Conservation (phyloP, 2,329 filamentous ascomycete genomes). For the Akanthomyces lecanii region DNA sequence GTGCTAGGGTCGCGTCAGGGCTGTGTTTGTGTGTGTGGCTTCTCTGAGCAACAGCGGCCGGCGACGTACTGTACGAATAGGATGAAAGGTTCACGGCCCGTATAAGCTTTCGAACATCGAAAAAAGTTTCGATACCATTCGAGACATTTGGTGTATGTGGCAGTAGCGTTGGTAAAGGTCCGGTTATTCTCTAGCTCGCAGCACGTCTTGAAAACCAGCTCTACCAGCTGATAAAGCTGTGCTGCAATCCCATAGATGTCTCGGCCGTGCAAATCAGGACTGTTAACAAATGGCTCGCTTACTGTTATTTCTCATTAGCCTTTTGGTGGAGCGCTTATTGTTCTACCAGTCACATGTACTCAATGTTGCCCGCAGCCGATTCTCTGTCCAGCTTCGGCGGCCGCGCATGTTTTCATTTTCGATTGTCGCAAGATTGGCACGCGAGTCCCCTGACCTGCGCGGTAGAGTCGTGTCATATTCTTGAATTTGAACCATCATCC, state of each 20-base stretch:
- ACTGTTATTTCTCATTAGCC: not conserved
- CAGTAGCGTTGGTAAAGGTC: not conserved
- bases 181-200: not conserved
- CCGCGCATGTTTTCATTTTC: not conserved
- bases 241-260: not conserved
- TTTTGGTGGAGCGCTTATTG: too few species aligned
- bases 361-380: not conserved
- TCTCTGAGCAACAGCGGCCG: not conserved
- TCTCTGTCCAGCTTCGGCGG: slow-evolving; percentile 2
- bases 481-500: slow-evolving; percentile 1
- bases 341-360: not conserved
- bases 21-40: not conserved
- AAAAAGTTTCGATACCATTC: slow-evolving; percentile 14
- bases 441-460: too few species aligned
- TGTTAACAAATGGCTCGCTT: not conserved
- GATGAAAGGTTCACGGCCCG: not conserved
- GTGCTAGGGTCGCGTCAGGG: not conserved
- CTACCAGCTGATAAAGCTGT: slow-evolving; percentile 1
- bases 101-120: not conserved
- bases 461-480: not conserved
- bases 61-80: slow-evolving; percentile 7
- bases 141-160: not conserved
- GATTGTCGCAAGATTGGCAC: too few species aligned
- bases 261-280: not conserved
- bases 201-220: slow-evolving; percentile 8